Evolutionary conservation across 2,329 filamentous ascomycete genomes (phyloP).

Genomic region (Geosmithia flava): DNA sequence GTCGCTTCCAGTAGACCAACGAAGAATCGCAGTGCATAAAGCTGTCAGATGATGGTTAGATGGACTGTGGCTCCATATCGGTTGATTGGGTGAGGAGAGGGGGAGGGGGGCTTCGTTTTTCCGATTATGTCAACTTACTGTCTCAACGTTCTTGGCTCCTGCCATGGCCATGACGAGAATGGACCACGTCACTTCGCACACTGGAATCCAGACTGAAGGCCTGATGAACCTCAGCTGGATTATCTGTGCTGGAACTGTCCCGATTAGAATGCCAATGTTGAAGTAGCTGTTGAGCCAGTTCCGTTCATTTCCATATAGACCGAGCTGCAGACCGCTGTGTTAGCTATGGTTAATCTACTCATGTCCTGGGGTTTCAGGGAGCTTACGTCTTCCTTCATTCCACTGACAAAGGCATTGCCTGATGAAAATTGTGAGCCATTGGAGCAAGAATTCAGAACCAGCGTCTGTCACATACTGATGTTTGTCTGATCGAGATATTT

Average conservation of each 20-base stretch:
- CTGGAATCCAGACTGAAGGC: slow-evolving; percentile 16
- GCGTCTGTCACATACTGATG: slow-evolving; percentile 8
- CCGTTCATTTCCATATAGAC: slow-evolving; percentile 12
- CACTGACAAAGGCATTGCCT: not conserved
- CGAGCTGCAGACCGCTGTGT: too few relatives aligned
- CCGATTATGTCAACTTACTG: slow-evolving; percentile 3
- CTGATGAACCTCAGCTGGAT: slow-evolving; percentile 9
- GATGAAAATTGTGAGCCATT: not conserved
- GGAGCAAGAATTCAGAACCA: slow-evolving; percentile 2
- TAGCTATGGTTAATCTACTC: too few relatives aligned
- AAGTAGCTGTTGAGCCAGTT: slow-evolving; percentile 13
- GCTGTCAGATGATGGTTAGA: slow-evolving; percentile 1
- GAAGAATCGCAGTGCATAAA: slow-evolving; percentile 15
- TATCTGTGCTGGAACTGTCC: slow-evolving; percentile 12
- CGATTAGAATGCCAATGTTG: slow-evolving; percentile 10
- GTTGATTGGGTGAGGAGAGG: too few relatives aligned
- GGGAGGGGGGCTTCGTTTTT: not conserved
- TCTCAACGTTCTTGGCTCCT: slow-evolving; percentile 10
- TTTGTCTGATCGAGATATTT: slow-evolving; percentile 17
- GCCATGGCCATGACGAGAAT: slow-evolving; percentile 12
- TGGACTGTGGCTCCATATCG: not conserved
- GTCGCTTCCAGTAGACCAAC: slow-evolving; percentile 15
- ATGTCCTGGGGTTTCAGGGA: too few relatives aligned
- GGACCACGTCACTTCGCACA: slow-evolving; percentile 13
- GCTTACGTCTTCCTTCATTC: not conserved